Conservation (phyloP, 257 asterid genomes). For the Ajuga chamaepitys region DNA sequence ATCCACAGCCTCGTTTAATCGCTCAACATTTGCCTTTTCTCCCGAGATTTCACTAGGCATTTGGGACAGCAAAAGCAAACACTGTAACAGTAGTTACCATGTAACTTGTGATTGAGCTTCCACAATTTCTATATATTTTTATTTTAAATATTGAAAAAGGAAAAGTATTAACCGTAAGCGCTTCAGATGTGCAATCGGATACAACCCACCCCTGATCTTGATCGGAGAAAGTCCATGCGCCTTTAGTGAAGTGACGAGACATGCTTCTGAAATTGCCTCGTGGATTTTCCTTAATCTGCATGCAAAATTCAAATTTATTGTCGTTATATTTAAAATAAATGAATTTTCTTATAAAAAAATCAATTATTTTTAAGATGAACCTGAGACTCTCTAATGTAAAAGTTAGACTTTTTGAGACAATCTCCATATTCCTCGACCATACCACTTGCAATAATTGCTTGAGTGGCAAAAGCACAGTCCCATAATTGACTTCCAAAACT, state of each 20-base stretch:
- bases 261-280: slow-evolving; percentile 45
- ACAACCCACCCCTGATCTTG: slow-evolving; percentile 86
- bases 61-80: slow-evolving; percentile 42
- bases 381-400: slow-evolving; percentile 72
- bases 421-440: slow-evolving; percentile 82
- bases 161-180: slow-evolving; percentile 37
- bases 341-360: too few relatives aligned
- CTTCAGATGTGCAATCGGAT: slow-evolving; percentile 73
- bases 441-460: slow-evolving; percentile 61
- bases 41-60: slow-evolving; percentile 43
- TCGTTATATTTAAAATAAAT: too few relatives aligned
- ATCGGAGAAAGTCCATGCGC: slow-evolving; percentile 81
- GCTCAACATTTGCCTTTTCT: slow-evolving; percentile 32
- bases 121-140: too few relatives aligned
- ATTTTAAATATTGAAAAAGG: background rate
- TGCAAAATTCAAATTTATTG: background rate
- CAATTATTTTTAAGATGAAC: too few relatives aligned
- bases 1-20: slow-evolving; percentile 40
- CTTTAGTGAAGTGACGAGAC: slow-evolving; percentile 77
- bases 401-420: slow-evolving; percentile 61
- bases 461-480: slow-evolving; percentile 64
- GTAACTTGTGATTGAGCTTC: background rate
- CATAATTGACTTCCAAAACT: slow-evolving; percentile 82
- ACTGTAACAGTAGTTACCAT: slow-evolving; percentile 16
- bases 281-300: slow-evolving; percentile 53